phyloP scores from a whole-genome alignment of 2,329 filamentous ascomycete genomes.

The Aureobasidium leucospermi region DNA sequence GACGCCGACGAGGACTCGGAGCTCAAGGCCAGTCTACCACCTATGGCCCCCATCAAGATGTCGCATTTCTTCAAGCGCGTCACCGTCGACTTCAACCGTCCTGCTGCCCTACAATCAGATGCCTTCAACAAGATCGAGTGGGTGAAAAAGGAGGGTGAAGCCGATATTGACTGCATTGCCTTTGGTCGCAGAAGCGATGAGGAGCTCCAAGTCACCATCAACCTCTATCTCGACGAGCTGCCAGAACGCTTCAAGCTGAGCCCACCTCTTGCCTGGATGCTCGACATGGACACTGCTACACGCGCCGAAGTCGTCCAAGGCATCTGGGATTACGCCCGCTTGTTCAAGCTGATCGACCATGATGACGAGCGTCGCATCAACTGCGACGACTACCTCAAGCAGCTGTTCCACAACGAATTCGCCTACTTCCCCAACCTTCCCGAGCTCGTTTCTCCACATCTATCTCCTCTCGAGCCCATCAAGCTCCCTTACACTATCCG shows the following conservation, averaged over 20 bases:
- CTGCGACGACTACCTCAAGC: slow-evolving; percentile 73
- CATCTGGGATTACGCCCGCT: slow-evolving; percentile 89
- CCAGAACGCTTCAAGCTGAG: slow-evolving; percentile 79
- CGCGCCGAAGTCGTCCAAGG: slow-evolving; percentile 82
- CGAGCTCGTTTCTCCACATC: slow-evolving; percentile 63
- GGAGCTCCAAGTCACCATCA: slow-evolving; percentile 85
- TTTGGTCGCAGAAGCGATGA: slow-evolving; percentile 91
- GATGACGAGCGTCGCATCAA: slow-evolving; percentile 90
- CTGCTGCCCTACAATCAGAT: slow-evolving; percentile 58
- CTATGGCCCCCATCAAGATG: slow-evolving; percentile 11
- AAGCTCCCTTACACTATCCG: slow-evolving; percentile 88
- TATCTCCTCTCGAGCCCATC: slow-evolving; percentile 72
- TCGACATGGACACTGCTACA: slow-evolving; percentile 82
- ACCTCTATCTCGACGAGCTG: slow-evolving; percentile 73
- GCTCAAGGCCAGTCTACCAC: not conserved
- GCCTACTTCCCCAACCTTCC: slow-evolving; percentile 82
- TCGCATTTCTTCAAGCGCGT: slow-evolving; percentile 80
- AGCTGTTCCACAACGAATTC: slow-evolving; percentile 65
- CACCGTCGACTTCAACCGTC: slow-evolving; percentile 53
- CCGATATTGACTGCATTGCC: slow-evolving; percentile 82
- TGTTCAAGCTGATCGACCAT: slow-evolving; percentile 81
- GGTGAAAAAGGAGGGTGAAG: slow-evolving; percentile 59
- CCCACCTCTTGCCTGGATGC: slow-evolving; percentile 69
- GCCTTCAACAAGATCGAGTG: slow-evolving; percentile 65
- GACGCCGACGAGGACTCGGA: slow-evolving; percentile 37